Conservation (phyloP, 106 monocot species). For the Hemerocallis citrina region DNA sequence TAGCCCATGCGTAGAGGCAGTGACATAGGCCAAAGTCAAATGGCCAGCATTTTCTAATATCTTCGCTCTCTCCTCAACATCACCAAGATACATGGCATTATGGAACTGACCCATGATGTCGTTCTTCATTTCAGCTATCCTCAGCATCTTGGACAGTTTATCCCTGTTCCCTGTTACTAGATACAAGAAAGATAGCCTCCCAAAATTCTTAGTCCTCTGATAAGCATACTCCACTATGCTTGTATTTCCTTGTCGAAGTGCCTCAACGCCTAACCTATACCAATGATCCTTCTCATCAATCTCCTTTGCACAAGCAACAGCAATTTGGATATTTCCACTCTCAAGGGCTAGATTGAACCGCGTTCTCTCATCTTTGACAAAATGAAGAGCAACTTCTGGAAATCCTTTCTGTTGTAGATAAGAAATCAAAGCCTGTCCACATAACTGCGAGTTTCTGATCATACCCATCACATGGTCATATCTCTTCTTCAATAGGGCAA, state of each 20-base stretch:
- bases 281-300: conserved; percentile 38
- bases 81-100: conserved; percentile 35
- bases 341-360: conserved; percentile 55
- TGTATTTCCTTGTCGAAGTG: conserved; percentile 30
- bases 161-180: conserved; percentile 34
- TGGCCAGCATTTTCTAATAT: conserved; percentile 35
- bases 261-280: conserved; percentile 33
- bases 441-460: conserved; percentile 30
- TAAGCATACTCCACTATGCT: conserved; percentile 39
- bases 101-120: conserved; percentile 41
- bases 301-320: conserved; percentile 34
- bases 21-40: conserved; percentile 44
- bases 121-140: conserved; percentile 33
- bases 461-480: conserved; percentile 37
- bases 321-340: conserved; percentile 53
- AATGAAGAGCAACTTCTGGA: conserved; percentile 36
- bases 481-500: conserved; percentile 42
- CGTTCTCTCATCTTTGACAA: conserved; percentile 60
- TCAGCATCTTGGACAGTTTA: conserved; percentile 41
- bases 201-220: conserved; percentile 32
- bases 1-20: conserved; percentile 46
- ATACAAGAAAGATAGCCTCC: conserved; percentile 36
- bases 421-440: conserved; percentile 31
- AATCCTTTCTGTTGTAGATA: conserved; percentile 39
- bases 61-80: conserved; percentile 33